Evolutionary conservation across 140 eudicot genomes (phyloP), one percentile per base, ranked within the genome.

Genomic region (Eryngium alpinum): DNA sequence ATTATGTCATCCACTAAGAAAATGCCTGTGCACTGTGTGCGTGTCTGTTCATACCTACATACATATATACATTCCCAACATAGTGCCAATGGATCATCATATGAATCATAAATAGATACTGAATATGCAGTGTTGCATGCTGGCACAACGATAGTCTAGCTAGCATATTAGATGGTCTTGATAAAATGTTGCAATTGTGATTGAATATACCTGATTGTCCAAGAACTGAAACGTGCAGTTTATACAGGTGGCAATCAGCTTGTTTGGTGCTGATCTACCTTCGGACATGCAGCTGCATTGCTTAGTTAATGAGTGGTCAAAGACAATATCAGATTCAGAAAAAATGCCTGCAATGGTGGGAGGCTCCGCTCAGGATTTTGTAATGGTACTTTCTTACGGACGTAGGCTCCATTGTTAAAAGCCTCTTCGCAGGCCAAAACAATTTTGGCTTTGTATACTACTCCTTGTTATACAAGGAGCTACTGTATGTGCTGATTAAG

Each of bases 341-440:
- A 84, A 59, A 71, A 67, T 84, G 15, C 21, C 81, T 18, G 76
- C 87, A 29, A 46, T 75, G 10, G 81, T 81, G 31, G 92, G 92
- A 72, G 82, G 76, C 51, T 84, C 90, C 0, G 92, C 86, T 3
- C 76, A 87, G 82, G 88, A 89, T 1, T 87, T 82, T 70, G 88
- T 87, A 18, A 89, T 85, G 90, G 88, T 78, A 2, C 82, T 85
- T 63, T 31, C 75, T 32, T 88, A 85, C 77, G 77, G 49, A 34
- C 57, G 81, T n/a, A 33, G 33, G 1, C 29, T 22, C 31, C 29
- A 17, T 21, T 34, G 53, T 72, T 22, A 17, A 72, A 72, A 44
- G 49, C 25, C 75, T 67, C 43, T 71, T 17, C 7, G n/a, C n/a
- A n/a, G n/a, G n/a, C n/a, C n/a, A n/a, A n/a, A n/a, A n/a, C n/a